A percentile compares a stretch with the other conserved stretches of the same genome.
Conservation (phyloP, 23 red algal species). For the Agarophyton chilense region DNA sequence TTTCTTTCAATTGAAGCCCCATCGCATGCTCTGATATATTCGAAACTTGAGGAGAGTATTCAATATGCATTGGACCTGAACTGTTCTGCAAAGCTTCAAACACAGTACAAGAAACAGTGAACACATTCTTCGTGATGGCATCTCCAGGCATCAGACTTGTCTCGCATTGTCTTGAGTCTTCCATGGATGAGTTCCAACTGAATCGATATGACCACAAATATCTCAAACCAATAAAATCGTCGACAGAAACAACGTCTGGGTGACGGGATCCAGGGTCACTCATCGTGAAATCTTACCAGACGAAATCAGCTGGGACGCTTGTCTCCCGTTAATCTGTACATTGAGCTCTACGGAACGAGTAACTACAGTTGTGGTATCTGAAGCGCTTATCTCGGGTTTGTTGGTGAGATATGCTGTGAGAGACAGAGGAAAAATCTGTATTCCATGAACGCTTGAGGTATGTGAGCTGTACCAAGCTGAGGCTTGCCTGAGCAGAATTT, state of each 20-base stretch:
- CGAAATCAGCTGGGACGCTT: slow-evolving; percentile 23
- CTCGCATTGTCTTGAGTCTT: slow-evolving; percentile 16
- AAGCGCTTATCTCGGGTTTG: slow-evolving; percentile 33
- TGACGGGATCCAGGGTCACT: slow-evolving; percentile 19
- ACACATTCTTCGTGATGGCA: neutral
- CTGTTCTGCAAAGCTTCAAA: slow-evolving; percentile 7
- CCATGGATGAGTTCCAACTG: slow-evolving; percentile 19
- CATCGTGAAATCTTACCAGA: slow-evolving; percentile 14
- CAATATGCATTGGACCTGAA: slow-evolving; percentile 25
- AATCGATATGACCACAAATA: slow-evolving; percentile 58
- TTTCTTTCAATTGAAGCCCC: slow-evolving; percentile 28
- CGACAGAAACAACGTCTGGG: slow-evolving; percentile 48
- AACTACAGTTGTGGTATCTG: slow-evolving; percentile 25
- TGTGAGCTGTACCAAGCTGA: slow-evolving; percentile 32
- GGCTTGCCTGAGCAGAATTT: neutral
- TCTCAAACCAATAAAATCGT: slow-evolving; percentile 28
- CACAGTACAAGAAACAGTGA: slow-evolving; percentile 30
- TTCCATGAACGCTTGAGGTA: slow-evolving; percentile 50
- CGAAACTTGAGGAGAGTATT: slow-evolving; percentile 43
- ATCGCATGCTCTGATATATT: slow-evolving; percentile 45
- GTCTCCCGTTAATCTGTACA: slow-evolving; percentile 51
- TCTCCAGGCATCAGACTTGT: slow-evolving; percentile 13
- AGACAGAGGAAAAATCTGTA: slow-evolving; percentile 51
- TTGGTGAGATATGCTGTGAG: slow-evolving; percentile 56
- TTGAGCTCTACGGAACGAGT: slow-evolving; percentile 39